Percentiles rank a stretch among this genome's conserved stretches.
Conservation (phyloP, 2,329 filamentous ascomycete species). For the Tolypocladium sp. region DNA sequence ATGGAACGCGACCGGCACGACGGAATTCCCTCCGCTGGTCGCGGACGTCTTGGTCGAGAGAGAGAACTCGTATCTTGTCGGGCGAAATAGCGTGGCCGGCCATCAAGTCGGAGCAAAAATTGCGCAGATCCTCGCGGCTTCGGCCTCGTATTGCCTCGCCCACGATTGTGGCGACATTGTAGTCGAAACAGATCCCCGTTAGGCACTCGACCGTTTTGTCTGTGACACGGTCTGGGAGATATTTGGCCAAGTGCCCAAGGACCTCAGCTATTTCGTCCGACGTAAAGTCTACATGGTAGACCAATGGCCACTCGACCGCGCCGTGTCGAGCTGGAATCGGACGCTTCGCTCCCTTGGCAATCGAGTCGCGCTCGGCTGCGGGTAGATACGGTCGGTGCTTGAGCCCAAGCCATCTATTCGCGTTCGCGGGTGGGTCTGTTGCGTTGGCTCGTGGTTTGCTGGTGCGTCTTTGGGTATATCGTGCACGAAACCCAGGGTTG, state of each 20-base stretch:
- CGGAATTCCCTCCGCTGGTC: conserved; percentile 4
- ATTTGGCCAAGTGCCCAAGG: conserved; percentile 5
- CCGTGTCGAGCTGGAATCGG: conserved; percentile 1
- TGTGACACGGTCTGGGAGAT: conserved; percentile 6
- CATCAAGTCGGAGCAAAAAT: conserved; percentile 21
- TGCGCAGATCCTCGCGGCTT: conserved; percentile 15
- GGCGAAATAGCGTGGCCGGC: conserved; percentile 8
- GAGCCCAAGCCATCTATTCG: conserved; percentile 5
- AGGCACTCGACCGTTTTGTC: conserved; percentile 10
- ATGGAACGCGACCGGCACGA: conserved; percentile 20
- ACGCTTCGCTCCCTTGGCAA: conserved; percentile 13
- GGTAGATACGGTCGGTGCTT: conserved; percentile 15
- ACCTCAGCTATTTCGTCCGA: conserved; percentile 22
- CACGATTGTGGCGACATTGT: conserved; percentile 14
- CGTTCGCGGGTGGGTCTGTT: background rate
- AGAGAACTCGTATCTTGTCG: conserved; percentile 13
- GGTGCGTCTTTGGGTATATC: background rate
- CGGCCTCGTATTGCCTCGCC: conserved; percentile 12
- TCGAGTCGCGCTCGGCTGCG: conserved; percentile 15
- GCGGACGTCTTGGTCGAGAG: conserved; percentile 10
- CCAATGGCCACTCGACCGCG: conserved; percentile 1
- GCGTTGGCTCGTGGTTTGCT: background rate
- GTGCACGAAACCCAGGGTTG: too few relatives aligned
- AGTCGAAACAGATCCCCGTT: conserved; percentile 6
- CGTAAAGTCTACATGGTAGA: conserved; percentile 39